A percentile compares a stretch with the other conserved stretches of the same genome.
phyloP scores from a whole-genome alignment of 371 early-diverging fungal genomes.

The Rhizopus microsporus region DNA sequence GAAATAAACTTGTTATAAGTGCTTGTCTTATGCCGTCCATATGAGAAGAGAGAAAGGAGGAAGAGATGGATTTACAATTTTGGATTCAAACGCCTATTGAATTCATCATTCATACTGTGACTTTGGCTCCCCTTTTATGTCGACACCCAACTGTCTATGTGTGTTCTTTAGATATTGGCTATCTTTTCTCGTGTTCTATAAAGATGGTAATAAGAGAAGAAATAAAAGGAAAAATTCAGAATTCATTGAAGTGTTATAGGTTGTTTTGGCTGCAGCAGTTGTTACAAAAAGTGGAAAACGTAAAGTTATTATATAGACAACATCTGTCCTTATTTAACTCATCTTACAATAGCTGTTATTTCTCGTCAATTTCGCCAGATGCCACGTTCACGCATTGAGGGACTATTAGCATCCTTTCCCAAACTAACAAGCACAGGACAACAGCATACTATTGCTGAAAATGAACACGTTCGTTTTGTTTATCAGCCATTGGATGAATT shows the following conservation, averaged over 20 bases:
- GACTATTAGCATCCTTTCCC: conserved; percentile 93
- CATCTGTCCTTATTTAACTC: conserved; percentile 1
- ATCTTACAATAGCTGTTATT: conserved; percentile 71
- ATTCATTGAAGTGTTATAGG: conserved; percentile 41
- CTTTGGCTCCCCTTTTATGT: background rate
- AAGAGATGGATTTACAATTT: background rate
- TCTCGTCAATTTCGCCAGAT: conserved; percentile 97
- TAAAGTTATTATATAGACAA: conserved; percentile 25
- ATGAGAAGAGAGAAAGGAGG: background rate
- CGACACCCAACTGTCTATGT: no score
- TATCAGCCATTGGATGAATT: conserved; percentile 96
- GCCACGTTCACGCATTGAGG: conserved; percentile 96
- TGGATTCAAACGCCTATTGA: conserved; percentile 5
- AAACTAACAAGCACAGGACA: conserved; percentile 89
- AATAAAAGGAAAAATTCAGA: background rate
- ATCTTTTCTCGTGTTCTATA: no score
- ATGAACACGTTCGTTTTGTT: conserved; percentile 94
- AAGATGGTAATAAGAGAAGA: background rate
- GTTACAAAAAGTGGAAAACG: conserved; percentile 95
- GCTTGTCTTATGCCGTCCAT: conserved; percentile 44
- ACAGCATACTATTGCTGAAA: conserved; percentile 97
- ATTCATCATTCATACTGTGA: background rate
- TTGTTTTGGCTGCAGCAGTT: conserved; percentile 86
- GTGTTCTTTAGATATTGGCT: no score
- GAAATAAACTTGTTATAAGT: conserved; percentile 42